These are phyloP conservation scores for Aspergillus ustus DNA, from an alignment of 2,329 filamentous ascomycete species.

Conservation along the genomic window DNA sequence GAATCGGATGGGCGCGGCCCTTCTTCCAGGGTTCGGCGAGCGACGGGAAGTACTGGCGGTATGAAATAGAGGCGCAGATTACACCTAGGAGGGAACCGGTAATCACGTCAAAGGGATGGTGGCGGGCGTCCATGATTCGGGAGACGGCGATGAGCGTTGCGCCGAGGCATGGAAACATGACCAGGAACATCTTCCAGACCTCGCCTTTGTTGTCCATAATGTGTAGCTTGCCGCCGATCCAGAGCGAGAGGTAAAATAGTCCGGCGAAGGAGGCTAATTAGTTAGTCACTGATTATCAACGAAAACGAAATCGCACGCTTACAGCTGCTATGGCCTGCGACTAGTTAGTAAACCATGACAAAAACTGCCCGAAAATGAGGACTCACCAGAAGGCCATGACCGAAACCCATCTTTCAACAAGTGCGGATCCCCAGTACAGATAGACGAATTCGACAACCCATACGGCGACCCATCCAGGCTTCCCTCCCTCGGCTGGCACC, in stretches of 20 bases:
- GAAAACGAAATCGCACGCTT: constrained; percentile 5
- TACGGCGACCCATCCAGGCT: constrained; percentile 43
- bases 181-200: constrained; percentile 62
- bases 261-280: constrained; percentile 61
- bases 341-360: constrained; percentile 23
- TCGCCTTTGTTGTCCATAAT: constrained; percentile 64
- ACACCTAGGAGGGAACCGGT: constrained; percentile 60
- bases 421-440: constrained; percentile 56
- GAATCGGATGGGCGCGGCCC: constrained; percentile 63
- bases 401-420: constrained; percentile 64
- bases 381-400: constrained; percentile 60
- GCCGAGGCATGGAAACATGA: constrained; percentile 58
- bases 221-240: constrained; percentile 64
- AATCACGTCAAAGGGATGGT: constrained; percentile 66
- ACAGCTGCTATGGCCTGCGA: constrained; percentile 29
- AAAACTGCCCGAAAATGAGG: neutral
- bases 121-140: constrained; percentile 65
- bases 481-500: constrained; percentile 51
- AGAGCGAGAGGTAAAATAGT: constrained; percentile 63
- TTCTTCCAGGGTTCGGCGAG: constrained; percentile 61
- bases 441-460: constrained; percentile 52
- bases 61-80: constrained; percentile 56
- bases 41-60: constrained; percentile 64
- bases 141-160: constrained; percentile 61
- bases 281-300: constrained; percentile 19